These are phyloP conservation scores for Fusarium decemcellulare DNA, from an alignment of 2,329 filamentous ascomycete genomes.

Conservation along the genomic window DNA sequence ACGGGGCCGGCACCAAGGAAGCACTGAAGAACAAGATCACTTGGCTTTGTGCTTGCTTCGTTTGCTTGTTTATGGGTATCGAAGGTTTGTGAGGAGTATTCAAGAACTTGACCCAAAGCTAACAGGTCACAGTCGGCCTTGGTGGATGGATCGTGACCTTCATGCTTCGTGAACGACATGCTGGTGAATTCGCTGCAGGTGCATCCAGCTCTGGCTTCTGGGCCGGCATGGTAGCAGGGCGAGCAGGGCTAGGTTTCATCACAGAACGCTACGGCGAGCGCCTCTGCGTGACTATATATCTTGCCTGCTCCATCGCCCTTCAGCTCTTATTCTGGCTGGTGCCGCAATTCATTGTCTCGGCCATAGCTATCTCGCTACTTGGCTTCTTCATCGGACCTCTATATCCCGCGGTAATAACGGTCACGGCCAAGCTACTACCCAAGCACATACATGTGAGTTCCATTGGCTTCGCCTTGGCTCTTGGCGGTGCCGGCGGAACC, in stretches of 20 bases:
- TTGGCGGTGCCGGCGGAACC: conserved; percentile 79
- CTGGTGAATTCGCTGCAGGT: conserved; percentile 76
- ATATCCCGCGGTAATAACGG: conserved; percentile 80
- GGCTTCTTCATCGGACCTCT: conserved; percentile 83
- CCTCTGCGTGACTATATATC: conserved; percentile 70
- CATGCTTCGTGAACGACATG: conserved; percentile 80
- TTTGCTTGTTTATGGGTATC: conserved; percentile 80
- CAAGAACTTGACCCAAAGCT: accelerated
- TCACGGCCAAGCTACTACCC: conserved; percentile 79
- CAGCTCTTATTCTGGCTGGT: conserved; percentile 73
- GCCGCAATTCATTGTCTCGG: conserved; percentile 69
- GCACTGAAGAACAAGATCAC: conserved; percentile 67
- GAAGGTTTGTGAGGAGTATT: conserved; percentile 61
- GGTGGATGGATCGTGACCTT: conserved; percentile 87
- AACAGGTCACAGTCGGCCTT: conserved; percentile 64
- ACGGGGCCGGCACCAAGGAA: conserved; percentile 52
- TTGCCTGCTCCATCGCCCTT: conserved; percentile 70
- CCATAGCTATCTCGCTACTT: conserved; percentile 76
- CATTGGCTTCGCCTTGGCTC: conserved; percentile 81
- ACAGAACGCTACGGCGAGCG: conserved; percentile 79
- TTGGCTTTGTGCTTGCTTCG: conserved; percentile 77
- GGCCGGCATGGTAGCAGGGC: conserved; percentile 81
- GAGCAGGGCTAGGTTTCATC: conserved; percentile 77
- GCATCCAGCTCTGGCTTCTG: conserved; percentile 83
- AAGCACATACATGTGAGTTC: conserved; percentile 78